Base-by-base conservation (phyloP, 108 stramenopile genomes). In the Cyclostephanos tholiformis region DNA sequence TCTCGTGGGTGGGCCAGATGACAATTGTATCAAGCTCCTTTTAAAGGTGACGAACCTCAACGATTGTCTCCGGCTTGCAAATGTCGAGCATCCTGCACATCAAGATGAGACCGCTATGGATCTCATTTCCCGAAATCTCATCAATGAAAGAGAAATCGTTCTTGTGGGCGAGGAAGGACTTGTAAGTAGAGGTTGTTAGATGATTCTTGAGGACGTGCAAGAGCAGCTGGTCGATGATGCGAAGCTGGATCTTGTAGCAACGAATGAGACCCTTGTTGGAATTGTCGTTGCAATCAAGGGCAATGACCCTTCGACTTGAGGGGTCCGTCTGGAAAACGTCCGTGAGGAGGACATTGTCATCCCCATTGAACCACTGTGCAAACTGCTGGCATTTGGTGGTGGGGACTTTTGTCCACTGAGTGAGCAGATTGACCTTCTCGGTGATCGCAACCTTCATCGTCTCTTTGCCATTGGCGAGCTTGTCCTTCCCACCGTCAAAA, bases 101-200 rank as follows among this genome's bases (percentile, higher is more conserved):
- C 23, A 53, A 19, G 1, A 53, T 10, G 8, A 53, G 11, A 25
- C 52, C 52, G 20, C 6, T 6, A 1, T 53, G 6, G 2, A 53
- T 19, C 20, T 25, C 8, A 7, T 53, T 22, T 22, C 52, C 52
- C 8, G 52, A 10, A 6, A 10, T 25, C 52, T 53, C 52, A 8
- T 53, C 52, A 1, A 53, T 6, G 52, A 53, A 53, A 6, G 1
- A 20, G 20, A 53, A 53, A 17, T 53, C 23, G 25, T 22, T 6
- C n/a, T 53, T 5, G 52, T 53, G 52, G n/a, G 52, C 52, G n/a
- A 53, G 52, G 19, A 53, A 53, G 8, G 52, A 53, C 23, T 53
- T 53, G 52, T 20, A 53, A 19, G 52, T 20, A 6, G 20, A 25
- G 7, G 20, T 7, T 17, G 7, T 53, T 5, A 53, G 20, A 8